These are phyloP conservation scores for Phytophthora foliorum DNA, from an alignment of 352 stramenopile species.

Conservation along the genomic window DNA sequence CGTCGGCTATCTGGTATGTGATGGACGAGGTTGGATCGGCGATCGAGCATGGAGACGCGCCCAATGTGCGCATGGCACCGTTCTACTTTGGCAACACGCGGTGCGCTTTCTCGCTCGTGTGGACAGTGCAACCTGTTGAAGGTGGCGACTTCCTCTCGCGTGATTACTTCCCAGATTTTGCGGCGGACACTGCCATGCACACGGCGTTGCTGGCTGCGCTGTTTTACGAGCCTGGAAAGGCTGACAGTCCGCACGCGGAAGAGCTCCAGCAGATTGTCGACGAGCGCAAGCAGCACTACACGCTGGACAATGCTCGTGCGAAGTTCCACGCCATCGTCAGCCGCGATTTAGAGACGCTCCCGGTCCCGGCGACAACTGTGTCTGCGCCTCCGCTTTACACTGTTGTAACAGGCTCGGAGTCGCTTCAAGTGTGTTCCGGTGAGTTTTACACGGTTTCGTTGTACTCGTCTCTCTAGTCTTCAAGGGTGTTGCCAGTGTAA, in stretches of 20 bases:
- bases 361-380: conserved; percentile 38
- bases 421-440: conserved; percentile 51
- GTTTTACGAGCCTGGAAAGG: conserved; percentile 49
- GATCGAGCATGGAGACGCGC: conserved; percentile 54
- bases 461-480: neutral
- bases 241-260: conserved; percentile 38
- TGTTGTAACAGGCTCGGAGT: conserved; percentile 28
- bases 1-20: conserved; percentile 63
- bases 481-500: neutral
- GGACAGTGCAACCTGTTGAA: conserved; percentile 53
- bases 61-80: conserved; percentile 61
- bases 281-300: conserved; percentile 42
- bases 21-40: conserved; percentile 69
- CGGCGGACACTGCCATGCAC: conserved; percentile 41
- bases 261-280: conserved; percentile 40
- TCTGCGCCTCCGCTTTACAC: conserved; percentile 35
- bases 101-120: conserved; percentile 63
- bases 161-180: conserved; percentile 53
- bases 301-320: conserved; percentile 40
- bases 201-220: conserved; percentile 48
- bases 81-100: conserved; percentile 56
- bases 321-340: conserved; percentile 56
- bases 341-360: conserved; percentile 45
- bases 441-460: neutral
- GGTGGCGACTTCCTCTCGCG: conserved; percentile 55